Base-by-base conservation (phyloP, 2,329 filamentous ascomycete species). In the Coniochaeta hoffmannii region DNA sequence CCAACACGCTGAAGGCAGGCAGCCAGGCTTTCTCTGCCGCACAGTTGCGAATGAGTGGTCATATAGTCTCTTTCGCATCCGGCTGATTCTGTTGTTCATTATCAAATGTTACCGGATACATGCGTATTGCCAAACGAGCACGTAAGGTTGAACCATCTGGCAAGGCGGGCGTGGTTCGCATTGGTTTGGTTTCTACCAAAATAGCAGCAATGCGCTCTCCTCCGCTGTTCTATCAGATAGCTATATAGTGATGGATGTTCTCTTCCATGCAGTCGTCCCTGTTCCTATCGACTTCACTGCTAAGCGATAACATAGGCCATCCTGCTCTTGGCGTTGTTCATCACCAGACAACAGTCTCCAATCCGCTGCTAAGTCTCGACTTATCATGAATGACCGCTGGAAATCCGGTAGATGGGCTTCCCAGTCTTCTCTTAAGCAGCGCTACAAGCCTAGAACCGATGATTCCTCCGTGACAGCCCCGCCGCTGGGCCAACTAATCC, bases 401-500 rank as follows among this genome's bases (percentile, higher is more conserved):
- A 46, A n/a, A 28, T 19, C 6, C 1, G 3, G 24, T 7, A 11
- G 10, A 46, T 26, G 22, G 15, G n/a, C 19, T 2, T 46, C 24
- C 24, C 41, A 46, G 41, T n/a, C 41, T 15, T 46, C 41, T 19
- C n/a, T n/a, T n/a, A n/a, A n/a, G n/a, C n/a, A n/a, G n/a, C n/a
- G n/a, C n/a, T n/a, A n/a, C n/a, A n/a, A n/a, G n/a, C n/a, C n/a
- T n/a, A n/a, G n/a, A n/a, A n/a, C n/a, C 19, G 24, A 50, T 50
- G n/a, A 22, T 19, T 30, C 50, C 17, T 26, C 63, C 2, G 36
- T 58, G 5, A 55, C 59, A 2, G 19, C 60, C 10, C 63, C 64
- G 26, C 58, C 61, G 15, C 52, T 64, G 9, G 65, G 64, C 1
- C 9, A 53, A 9, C 50, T 68, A 17, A 55, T 65, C 14, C 34